Conservation (phyloP, 805 yeast genomes). For the Metschnikowia sp. region DNA sequence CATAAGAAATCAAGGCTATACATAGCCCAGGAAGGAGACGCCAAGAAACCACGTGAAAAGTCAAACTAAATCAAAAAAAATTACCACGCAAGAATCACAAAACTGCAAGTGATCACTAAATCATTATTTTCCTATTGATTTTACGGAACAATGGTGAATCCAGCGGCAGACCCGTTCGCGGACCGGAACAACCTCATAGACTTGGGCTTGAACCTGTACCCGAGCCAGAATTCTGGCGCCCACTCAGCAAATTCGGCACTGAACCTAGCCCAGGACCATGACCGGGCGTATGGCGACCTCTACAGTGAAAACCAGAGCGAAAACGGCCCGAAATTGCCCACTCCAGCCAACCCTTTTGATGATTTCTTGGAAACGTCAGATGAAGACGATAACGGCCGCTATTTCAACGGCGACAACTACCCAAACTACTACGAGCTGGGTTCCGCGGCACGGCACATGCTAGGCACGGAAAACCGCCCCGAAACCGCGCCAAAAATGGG, state of each 20-base stretch:
- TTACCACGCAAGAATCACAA: too few species aligned
- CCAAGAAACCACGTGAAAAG: background rate
- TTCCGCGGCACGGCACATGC: conserved; percentile 21
- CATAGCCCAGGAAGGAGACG: background rate
- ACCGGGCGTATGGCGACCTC: background rate
- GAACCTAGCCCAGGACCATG: background rate
- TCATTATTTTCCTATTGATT: too few species aligned
- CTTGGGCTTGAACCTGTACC: conserved; percentile 24
- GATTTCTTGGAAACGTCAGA: conserved; percentile 36
- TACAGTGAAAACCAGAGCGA: background rate
- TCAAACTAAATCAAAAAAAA: background rate
- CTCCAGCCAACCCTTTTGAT: conserved; percentile 23
- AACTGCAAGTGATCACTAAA: too few species aligned
- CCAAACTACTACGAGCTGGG: conserved; percentile 17
- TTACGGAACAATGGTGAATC: background rate
- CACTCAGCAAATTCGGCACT: background rate
- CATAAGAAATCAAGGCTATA: background rate
- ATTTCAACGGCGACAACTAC: conserved; percentile 6
- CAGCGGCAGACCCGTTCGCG: conserved; percentile 15
- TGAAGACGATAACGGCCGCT: conserved; percentile 23
- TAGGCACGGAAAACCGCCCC: conserved; percentile 23
- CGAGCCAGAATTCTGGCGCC: conserved; percentile 5
- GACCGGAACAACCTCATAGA: conserved; percentile 31
- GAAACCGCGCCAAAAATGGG: conserved; percentile 18
- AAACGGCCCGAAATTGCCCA: background rate